phyloP scores from a whole-genome alignment of 1,284 basidiomycete genomes.

The Abortiporus biennis region DNA sequence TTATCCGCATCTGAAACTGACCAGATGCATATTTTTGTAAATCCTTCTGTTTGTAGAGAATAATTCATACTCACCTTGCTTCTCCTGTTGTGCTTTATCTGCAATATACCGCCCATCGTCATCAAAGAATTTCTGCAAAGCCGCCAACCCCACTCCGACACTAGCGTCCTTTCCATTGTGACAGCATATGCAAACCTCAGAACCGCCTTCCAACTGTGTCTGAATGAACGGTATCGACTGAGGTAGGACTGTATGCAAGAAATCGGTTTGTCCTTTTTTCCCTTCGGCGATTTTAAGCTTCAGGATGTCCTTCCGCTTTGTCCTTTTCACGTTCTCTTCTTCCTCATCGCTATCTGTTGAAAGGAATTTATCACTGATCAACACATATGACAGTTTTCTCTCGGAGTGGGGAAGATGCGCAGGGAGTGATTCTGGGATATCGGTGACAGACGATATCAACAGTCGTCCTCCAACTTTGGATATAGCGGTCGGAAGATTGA shows the following conservation, averaged over 20 bases:
- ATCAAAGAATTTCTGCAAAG: constrained; percentile 54
- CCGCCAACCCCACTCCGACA: constrained; percentile 56
- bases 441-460: constrained; percentile 16
- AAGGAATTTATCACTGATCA: constrained; percentile 10
- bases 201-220: constrained; percentile 29
- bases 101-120: constrained; percentile 35
- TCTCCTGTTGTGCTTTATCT: too few relatives aligned
- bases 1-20: too few relatives aligned
- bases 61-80: too few relatives aligned
- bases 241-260: constrained; percentile 46
- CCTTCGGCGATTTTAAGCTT: constrained; percentile 31
- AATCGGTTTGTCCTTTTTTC: constrained; percentile 48
- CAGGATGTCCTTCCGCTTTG: constrained; percentile 18
- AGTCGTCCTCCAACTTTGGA: constrained; percentile 17
- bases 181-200: constrained; percentile 46
- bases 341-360: too few relatives aligned
- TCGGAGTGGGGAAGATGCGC: constrained; percentile 6
- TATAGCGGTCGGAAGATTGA: constrained; percentile 18
- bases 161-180: constrained; percentile 52
- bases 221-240: constrained; percentile 41
- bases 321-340: too few relatives aligned
- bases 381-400: constrained; percentile 13
- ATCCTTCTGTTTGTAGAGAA: too few relatives aligned
- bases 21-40: too few relatives aligned
- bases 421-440: constrained; percentile 19